Evolutionary conservation across 176 grass and related monocot species (phyloP).

Genomic region (Raddia guianensis): DNA sequence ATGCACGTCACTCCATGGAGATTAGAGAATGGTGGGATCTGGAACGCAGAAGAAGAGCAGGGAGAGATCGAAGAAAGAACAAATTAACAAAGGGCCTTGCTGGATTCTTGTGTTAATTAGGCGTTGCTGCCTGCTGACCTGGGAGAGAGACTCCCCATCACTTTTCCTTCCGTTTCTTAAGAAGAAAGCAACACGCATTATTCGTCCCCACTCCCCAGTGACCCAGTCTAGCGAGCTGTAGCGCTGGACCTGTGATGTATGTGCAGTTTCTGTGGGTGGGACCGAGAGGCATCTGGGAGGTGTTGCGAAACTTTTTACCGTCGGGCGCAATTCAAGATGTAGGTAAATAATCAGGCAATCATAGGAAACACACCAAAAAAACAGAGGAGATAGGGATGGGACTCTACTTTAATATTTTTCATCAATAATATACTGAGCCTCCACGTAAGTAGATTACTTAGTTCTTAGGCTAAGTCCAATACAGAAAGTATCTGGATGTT

Average conservation of each 20-base stretch:
- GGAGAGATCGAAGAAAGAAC: not conserved
- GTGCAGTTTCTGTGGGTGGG: not conserved
- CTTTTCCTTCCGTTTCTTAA: not conserved
- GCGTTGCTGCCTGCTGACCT: slow-evolving; percentile 8
- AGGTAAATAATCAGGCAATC: no score
- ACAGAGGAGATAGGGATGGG: no score
- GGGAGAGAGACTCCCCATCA: not conserved
- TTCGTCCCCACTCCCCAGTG: not conserved
- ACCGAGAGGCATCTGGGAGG: no score
- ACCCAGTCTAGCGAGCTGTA: not conserved
- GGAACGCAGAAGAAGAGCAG: not conserved
- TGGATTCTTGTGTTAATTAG: not conserved
- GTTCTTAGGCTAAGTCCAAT: no score
- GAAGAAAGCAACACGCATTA: not conserved
- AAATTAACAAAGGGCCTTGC: not conserved
- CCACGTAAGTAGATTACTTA: no score
- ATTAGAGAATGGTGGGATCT: not conserved
- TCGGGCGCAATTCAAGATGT: no score
- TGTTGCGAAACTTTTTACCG: no score
- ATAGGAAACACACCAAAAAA: no score
- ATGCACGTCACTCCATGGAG: not conserved
- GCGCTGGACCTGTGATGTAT: not conserved
- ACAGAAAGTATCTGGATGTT: no score
- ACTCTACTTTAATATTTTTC: no score
- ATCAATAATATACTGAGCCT: no score